Percentiles rank a stretch among this genome's conserved stretches.
phyloP scores from a whole-genome alignment of 2,329 filamentous ascomycete genomes.

The Apiospora saccharicola region DNA sequence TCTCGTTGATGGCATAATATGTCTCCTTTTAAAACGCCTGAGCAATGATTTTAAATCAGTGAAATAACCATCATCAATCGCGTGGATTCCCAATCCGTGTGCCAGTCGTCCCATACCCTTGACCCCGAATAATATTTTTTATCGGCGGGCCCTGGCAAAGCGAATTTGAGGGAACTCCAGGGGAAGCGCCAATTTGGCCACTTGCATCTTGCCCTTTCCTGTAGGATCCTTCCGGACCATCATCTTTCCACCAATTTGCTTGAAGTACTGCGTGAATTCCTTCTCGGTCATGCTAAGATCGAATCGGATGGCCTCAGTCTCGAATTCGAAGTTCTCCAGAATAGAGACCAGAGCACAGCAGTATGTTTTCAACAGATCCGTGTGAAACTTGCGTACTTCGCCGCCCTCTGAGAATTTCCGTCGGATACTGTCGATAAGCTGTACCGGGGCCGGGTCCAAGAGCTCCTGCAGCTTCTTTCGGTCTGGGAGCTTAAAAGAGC shows the following conservation, averaged over 20 bases:
- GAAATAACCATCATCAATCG: background rate
- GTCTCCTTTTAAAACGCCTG: conserved; percentile 14
- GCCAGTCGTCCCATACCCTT: background rate
- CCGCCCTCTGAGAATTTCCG: conserved; percentile 72
- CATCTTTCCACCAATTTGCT: conserved; percentile 74
- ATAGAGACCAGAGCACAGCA: conserved; percentile 75
- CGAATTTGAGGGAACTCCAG: conserved; percentile 78
- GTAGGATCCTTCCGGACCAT: conserved; percentile 65
- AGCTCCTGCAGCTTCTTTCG: conserved; percentile 67
- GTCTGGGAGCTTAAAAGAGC: conserved; percentile 60
- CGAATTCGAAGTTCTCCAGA: conserved; percentile 76
- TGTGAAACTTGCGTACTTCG: conserved; percentile 74
- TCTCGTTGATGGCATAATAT: background rate
- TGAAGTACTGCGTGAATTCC: conserved; percentile 75
- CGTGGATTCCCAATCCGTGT: background rate
- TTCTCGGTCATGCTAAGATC: conserved; percentile 77
- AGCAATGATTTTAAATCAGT: conserved; percentile 7
- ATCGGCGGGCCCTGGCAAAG: conserved; percentile 30
- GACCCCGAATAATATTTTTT: background rate
- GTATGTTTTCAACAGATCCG: conserved; percentile 76
- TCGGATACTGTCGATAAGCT: conserved; percentile 71
- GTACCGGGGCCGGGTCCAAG: conserved; percentile 64
- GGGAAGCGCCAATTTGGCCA: conserved; percentile 79
- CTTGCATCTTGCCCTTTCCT: conserved; percentile 59
- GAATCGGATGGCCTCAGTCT: conserved; percentile 71